These are phyloP conservation scores for Colletotrichum tofieldiae DNA, from an alignment of 2,329 filamentous ascomycete genomes.

Conservation along the genomic window DNA sequence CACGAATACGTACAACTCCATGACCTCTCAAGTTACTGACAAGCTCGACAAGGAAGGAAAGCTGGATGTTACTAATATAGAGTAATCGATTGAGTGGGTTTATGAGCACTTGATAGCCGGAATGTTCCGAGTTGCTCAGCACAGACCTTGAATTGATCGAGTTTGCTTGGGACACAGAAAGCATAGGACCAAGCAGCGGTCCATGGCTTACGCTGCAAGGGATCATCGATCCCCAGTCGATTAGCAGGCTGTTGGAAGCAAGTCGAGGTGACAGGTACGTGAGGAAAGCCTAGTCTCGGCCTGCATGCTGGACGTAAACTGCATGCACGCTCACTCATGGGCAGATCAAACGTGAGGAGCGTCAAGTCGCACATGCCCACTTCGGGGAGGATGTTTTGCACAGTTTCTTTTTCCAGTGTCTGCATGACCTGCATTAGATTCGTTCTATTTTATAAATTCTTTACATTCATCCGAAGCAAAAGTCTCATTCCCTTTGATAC, in stretches of 20 bases:
- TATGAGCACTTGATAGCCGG: not conserved
- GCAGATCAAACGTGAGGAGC: not conserved
- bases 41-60: not conserved
- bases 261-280: not conserved
- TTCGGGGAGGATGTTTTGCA: not conserved
- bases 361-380: not conserved
- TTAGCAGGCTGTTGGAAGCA: too few relatives aligned
- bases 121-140: not conserved
- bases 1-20: not conserved
- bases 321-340: not conserved
- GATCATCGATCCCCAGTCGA: too few relatives aligned
- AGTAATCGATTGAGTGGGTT: not conserved
- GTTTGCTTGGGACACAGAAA: not conserved
- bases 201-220: not conserved
- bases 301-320: not conserved
- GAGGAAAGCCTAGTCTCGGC: not conserved
- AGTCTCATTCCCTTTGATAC: not conserved
- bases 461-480: slow-evolving; percentile 1
- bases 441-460: slow-evolving; percentile 27
- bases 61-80: not conserved
- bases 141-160: not conserved
- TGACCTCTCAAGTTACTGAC: not conserved
- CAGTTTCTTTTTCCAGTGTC: not conserved
- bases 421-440: slow-evolving; percentile 1
- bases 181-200: not conserved